Conservation (phyloP, 495 filamentous ascomycete species). For the Xylona heveae region DNA sequence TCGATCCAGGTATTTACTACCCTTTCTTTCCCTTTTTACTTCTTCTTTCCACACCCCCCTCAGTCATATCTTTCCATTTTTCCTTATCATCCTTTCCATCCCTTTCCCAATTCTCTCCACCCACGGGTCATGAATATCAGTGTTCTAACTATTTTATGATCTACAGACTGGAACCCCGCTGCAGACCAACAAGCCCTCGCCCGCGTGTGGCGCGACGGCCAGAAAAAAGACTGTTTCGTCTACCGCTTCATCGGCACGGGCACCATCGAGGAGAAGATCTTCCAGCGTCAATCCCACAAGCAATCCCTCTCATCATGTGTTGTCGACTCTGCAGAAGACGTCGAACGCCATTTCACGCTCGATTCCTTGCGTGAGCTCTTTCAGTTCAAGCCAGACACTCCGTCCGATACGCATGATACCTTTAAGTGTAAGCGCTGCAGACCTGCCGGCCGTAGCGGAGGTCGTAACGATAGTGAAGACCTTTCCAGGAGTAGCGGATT, state of each 20-base stretch:
- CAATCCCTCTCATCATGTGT: slow-evolving; percentile 91
- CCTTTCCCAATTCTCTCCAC: no score
- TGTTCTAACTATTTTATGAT: background rate
- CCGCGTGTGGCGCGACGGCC: slow-evolving; percentile 94
- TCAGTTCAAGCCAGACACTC: slow-evolving; percentile 66
- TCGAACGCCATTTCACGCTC: slow-evolving; percentile 85
- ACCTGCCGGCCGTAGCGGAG: slow-evolving; percentile 57
- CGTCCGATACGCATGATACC: slow-evolving; percentile 90
- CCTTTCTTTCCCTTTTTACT: background rate
- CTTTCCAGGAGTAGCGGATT: no score
- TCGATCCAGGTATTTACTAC: slow-evolving; percentile 39
- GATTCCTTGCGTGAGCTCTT: slow-evolving; percentile 83
- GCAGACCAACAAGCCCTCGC: slow-evolving; percentile 95
- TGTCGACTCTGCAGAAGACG: slow-evolving; percentile 92
- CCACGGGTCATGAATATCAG: no score
- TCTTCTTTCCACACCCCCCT: no score
- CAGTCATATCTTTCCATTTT: no score
- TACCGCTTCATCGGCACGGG: slow-evolving; percentile 97
- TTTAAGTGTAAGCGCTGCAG: slow-evolving; percentile 97
- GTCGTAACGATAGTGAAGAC: no score
- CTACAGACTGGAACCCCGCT: slow-evolving; percentile 84
- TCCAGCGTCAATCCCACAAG: slow-evolving; percentile 96
- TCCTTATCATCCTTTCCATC: no score
- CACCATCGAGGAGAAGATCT: slow-evolving; percentile 98
- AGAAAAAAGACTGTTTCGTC: slow-evolving; percentile 98